Evolutionary conservation across 768 basidiomycete species (phyloP), one percentile per base, ranked within the genome.

Genomic region (Pholiota microspora): DNA sequence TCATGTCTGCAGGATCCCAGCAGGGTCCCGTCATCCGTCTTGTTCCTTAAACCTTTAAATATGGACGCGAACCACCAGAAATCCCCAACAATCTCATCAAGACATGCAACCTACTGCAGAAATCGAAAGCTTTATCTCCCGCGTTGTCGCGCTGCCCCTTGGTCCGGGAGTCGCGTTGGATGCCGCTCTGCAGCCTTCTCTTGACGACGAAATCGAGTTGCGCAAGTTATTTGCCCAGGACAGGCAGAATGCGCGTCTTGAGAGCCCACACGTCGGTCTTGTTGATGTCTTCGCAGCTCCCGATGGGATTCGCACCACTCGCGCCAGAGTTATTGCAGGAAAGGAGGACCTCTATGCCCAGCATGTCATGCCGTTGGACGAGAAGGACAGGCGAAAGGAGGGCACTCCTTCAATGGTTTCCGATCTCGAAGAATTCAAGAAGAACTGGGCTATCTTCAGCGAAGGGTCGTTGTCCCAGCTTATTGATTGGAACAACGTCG

Each of bases 381-480:
- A 73, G 12, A 60, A 59, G 1, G 66, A 71, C 16, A 71, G 84
- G 44, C 77, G 78, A 64, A 66, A 74, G 53, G 79, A 83, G 40
- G 81, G 83, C 27, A 63, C 70, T 2, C 77, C 78, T 1, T 69
- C 73, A 45, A 82, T 80, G 70, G 80, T 79, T 8, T 58, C 69
- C 1, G 69, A 69, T 58, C 62, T 84, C 10, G 83, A 83, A 16
- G 79, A 81, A 47, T 87, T 85, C 73, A 78, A 78, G 69, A 78
- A 77, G 69, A 84, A 83, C 61, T 87, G 84, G 84, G 53, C 76
- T 9, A 71, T 85, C 35, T 87, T 87, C 66, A 79, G 78, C 10
- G 84, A 87, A 61, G 80, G 80, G 2, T 81, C 82, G 3, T 70
- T 86, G 9, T 81, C 80, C 7, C 82, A 85, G 61, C 69, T 85